Evolutionary conservation across 176 grass and related monocot species (phyloP).

Genomic region (Carex scoparia): DNA sequence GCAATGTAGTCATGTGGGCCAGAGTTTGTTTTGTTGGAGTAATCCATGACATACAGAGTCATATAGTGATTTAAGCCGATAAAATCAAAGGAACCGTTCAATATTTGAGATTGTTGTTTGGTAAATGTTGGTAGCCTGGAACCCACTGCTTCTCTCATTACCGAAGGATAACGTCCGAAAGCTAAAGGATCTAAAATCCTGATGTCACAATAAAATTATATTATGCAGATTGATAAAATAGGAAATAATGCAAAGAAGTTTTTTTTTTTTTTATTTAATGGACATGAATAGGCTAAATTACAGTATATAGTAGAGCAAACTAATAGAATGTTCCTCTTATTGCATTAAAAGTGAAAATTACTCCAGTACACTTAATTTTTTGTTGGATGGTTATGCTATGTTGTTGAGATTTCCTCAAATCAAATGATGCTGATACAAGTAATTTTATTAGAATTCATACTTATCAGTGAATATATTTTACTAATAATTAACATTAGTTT

Average conservation of each 20-base stretch:
- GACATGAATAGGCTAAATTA: neutral
- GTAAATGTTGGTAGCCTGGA: conserved; percentile 39
- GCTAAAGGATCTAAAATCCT: conserved; percentile 55
- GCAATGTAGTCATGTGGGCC: conserved; percentile 29
- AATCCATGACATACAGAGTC: conserved; percentile 42
- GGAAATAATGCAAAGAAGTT: neutral
- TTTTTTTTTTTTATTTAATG: neutral
- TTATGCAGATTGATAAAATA: neutral
- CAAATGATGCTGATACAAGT: neutral
- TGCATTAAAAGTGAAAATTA: neutral
- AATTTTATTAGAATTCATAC: neutral
- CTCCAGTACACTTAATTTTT: neutral
- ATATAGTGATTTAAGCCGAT: conserved; percentile 55
- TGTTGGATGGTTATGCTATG: neutral
- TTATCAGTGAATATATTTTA: neutral
- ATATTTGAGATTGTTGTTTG: conserved; percentile 27
- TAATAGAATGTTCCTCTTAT: neutral
- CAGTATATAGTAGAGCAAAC: neutral
- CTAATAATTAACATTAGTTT: neutral
- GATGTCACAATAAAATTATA: neutral
- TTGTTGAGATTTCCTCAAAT: neutral
- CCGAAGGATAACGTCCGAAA: conserved; percentile 43
- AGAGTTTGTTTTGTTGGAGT: conserved; percentile 5
- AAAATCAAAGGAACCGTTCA: conserved; percentile 45
- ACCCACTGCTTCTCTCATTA: conserved; percentile 51